Base-by-base conservation (phyloP, 495 filamentous ascomycete species). In the Lasiosphaeria hispida region DNA sequence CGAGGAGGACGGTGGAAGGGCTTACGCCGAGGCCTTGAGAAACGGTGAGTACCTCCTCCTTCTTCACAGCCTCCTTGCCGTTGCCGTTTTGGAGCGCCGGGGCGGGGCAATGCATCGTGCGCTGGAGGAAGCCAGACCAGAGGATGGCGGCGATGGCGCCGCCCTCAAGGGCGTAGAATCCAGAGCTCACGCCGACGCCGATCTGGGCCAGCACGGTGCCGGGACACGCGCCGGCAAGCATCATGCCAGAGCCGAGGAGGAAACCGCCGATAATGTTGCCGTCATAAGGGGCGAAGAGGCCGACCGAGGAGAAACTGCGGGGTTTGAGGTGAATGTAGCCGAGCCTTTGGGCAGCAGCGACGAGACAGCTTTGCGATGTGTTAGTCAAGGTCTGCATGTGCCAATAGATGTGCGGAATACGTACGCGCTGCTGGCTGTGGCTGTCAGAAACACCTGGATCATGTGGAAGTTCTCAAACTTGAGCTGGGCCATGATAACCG, bases 381-480 rank as follows among this genome's bases (percentile, higher is more conserved):
- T 37, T 55, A 0, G 39, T n/a, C 38, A 18, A 11, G 1, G 41
- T 7, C 17, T 37, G 13, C 17, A 23, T 47, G 48, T 49, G 2
- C 9, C 10, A 10, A 14, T 41, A 38, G 33, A 14, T 11, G 10
- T 14, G 45, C 6, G 10, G 11, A 15, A 11, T 36, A 72, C 81
- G 55, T 78, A 84, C 82, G 80, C 77, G 70, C 76, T 80, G 49
- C 68, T 74, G 11, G 75, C 80, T 6, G 80, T 74, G 5, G 82
- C 83, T 34, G 77, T 70, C 3, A 84, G 66, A 57, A 86, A 86
- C 1, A 77, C 75, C 60, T 83, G 74, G 33, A 83, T 64, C 83
- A 86, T 85, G 54, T 80, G 78, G 65, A 79, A 84, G 69, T 81
- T 76, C 37, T 70, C 59, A 7, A 85, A 71, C 19, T 64, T 67